Conservation (phyloP, 495 filamentous ascomycete species). For the Hypoxylon lienhwacheense region DNA sequence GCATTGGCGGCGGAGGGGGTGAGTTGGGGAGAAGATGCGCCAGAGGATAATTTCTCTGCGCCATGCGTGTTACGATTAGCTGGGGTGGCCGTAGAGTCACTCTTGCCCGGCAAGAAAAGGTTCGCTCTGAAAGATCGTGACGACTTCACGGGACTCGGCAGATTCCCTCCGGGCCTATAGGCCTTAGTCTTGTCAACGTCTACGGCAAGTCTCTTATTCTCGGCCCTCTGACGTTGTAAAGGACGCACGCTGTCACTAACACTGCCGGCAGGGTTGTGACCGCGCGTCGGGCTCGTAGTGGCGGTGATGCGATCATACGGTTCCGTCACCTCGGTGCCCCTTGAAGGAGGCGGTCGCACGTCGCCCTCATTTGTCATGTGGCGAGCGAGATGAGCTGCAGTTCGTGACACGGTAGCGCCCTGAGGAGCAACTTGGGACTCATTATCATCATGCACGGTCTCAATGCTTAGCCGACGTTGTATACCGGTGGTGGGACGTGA, state of each 20-base stretch:
- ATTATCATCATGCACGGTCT: slow-evolving; percentile 44
- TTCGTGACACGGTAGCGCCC: slow-evolving; percentile 56
- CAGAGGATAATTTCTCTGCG: slow-evolving; percentile 76
- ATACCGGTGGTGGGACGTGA: slow-evolving; percentile 44
- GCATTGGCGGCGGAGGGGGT: slow-evolving; percentile 40
- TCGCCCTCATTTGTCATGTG: slow-evolving; percentile 57
- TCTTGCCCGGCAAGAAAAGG: slow-evolving; percentile 59
- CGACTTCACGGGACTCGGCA: slow-evolving; percentile 63
- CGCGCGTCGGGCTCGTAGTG: slow-evolving; percentile 72
- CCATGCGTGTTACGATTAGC: slow-evolving; percentile 58
- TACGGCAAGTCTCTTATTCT: slow-evolving; percentile 56
- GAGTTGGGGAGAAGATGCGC: slow-evolving; percentile 70
- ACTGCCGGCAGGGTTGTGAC: slow-evolving; percentile 65
- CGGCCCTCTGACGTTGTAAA: slow-evolving; percentile 59
- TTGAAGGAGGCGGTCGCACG: slow-evolving; percentile 61
- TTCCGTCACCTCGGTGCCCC: slow-evolving; percentile 78
- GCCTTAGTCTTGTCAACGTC: slow-evolving; percentile 56
- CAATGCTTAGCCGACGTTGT: slow-evolving; percentile 43
- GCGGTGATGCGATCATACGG: slow-evolving; percentile 65
- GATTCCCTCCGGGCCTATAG: slow-evolving; percentile 48
- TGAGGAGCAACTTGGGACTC: slow-evolving; percentile 40
- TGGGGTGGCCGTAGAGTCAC: slow-evolving; percentile 51
- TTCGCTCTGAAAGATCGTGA: slow-evolving; percentile 72
- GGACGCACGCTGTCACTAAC: slow-evolving; percentile 74
- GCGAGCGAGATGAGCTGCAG: slow-evolving; percentile 38